phyloP scores from a whole-genome alignment of 2,329 filamentous ascomycete genomes.

The Zymoseptoria tritici region DNA sequence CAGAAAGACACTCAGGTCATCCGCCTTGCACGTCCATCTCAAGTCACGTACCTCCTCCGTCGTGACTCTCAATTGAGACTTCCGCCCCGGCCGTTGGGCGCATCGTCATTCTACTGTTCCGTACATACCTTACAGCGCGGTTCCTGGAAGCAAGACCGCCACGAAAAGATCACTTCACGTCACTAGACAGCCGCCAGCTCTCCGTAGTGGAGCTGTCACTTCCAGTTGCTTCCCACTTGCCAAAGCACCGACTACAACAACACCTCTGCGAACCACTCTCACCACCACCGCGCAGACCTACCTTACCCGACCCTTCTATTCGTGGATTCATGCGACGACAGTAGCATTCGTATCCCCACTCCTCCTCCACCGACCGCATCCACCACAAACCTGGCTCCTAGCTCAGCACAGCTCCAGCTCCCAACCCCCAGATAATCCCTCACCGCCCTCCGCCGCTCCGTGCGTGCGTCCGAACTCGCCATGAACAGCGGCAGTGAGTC shows the following conservation, averaged over 20 bases:
- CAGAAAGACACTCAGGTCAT: neutral
- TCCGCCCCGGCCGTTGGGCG: neutral
- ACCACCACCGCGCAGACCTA: neutral
- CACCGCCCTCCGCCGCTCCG: neutral
- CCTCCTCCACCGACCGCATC: neutral
- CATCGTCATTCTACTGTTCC: neutral
- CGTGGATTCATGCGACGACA: neutral
- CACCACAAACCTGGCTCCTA: neutral
- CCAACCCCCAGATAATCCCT: neutral
- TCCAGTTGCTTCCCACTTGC: neutral
- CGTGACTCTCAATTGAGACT: neutral
- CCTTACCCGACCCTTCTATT: neutral
- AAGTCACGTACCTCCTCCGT: neutral
- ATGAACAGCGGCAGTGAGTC: constrained; percentile 19
- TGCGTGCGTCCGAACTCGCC: constrained; percentile 5
- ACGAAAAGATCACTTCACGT: neutral
- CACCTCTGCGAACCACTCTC: neutral
- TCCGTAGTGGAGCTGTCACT: neutral
- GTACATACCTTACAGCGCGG: neutral
- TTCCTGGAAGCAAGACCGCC: constrained; percentile 20
- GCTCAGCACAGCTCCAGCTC: neutral
- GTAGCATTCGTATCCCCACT: neutral
- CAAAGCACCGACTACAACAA: neutral
- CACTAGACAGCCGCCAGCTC: neutral
- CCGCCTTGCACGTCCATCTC: neutral